These are phyloP conservation scores for Barnettozyma sp. DNA, from an alignment of 805 yeast species.

Conservation along the genomic window DNA sequence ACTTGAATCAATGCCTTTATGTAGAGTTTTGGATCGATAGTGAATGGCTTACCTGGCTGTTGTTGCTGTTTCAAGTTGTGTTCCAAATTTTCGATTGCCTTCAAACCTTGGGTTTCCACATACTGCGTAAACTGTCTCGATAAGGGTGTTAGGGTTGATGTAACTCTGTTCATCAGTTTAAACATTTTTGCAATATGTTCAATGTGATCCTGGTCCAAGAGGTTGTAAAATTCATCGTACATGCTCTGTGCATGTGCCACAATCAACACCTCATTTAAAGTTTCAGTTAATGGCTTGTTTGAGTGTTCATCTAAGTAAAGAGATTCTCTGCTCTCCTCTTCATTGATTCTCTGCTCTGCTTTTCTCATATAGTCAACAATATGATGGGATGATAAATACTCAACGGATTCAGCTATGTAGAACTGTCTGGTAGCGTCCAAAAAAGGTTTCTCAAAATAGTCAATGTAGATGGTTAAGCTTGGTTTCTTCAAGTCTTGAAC, in stretches of 20 bases:
- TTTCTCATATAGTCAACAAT: constrained; percentile 87
- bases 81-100: constrained; percentile 52
- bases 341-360: constrained; percentile 75
- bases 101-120: constrained; percentile 58
- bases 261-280: constrained; percentile 70
- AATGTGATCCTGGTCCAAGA: constrained; percentile 65
- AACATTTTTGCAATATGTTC: constrained; percentile 77
- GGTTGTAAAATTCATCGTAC: constrained; percentile 67
- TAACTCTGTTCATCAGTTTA: constrained; percentile 67
- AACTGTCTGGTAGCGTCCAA: constrained; percentile 61
- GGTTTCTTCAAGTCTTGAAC: constrained; percentile 82
- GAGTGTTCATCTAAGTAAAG: constrained; percentile 83
- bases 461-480: constrained; percentile 73
- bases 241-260: constrained; percentile 69
- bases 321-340: constrained; percentile 74
- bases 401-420: constrained; percentile 60
- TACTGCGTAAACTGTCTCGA: constrained; percentile 67
- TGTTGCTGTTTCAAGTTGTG: constrained; percentile 24
- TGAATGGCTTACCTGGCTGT: constrained; percentile 19
- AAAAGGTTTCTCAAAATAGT: constrained; percentile 71
- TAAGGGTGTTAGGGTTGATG: constrained; percentile 69
- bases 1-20: constrained; percentile 69
- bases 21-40: constrained; percentile 68
- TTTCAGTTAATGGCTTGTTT: constrained; percentile 65
- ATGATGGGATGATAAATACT: constrained; percentile 62